These are phyloP conservation scores for Hymenoscyphus scutula DNA, from an alignment of 2,329 filamentous ascomycete species.

Conservation along the genomic window DNA sequence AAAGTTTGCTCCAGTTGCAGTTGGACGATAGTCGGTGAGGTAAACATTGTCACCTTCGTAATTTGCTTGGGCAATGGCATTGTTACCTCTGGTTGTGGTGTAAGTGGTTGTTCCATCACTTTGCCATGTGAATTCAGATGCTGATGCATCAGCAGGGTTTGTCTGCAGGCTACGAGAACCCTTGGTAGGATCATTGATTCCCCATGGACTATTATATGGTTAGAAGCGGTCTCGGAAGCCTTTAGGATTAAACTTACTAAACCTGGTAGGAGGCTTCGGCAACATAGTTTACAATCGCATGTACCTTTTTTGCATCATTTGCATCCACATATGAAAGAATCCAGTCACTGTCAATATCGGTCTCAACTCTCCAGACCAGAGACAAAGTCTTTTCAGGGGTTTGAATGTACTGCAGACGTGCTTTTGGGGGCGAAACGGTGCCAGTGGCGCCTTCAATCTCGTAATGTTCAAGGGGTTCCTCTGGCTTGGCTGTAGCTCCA, in stretches of 20 bases:
- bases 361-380: conserved; percentile 58
- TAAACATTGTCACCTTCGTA: conserved; percentile 45
- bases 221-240: conserved; percentile 11
- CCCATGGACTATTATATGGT: conserved; percentile 45
- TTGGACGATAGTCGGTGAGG: conserved; percentile 51
- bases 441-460: conserved; percentile 48
- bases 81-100: conserved; percentile 57
- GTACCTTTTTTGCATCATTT: conserved; percentile 44
- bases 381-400: conserved; percentile 47
- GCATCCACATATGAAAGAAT: conserved; percentile 56
- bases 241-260: conserved; percentile 40
- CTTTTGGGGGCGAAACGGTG: conserved; percentile 51
- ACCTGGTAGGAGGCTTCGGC: conserved; percentile 55
- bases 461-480: conserved; percentile 17
- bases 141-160: conserved; percentile 47
- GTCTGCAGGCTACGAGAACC: conserved; percentile 44
- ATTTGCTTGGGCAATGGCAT: conserved; percentile 54
- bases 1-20: conserved; percentile 42
- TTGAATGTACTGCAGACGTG: conserved; percentile 54
- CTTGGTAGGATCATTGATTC: conserved; percentile 52
- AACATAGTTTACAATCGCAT: conserved; percentile 57
- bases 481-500: conserved; percentile 16
- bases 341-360: conserved; percentile 55
- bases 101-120: conserved; percentile 47
- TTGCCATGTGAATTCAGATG: conserved; percentile 55